These are phyloP conservation scores for Sclerotinia glacialis DNA, from an alignment of 2,329 filamentous ascomycete species.

Conservation along the genomic window DNA sequence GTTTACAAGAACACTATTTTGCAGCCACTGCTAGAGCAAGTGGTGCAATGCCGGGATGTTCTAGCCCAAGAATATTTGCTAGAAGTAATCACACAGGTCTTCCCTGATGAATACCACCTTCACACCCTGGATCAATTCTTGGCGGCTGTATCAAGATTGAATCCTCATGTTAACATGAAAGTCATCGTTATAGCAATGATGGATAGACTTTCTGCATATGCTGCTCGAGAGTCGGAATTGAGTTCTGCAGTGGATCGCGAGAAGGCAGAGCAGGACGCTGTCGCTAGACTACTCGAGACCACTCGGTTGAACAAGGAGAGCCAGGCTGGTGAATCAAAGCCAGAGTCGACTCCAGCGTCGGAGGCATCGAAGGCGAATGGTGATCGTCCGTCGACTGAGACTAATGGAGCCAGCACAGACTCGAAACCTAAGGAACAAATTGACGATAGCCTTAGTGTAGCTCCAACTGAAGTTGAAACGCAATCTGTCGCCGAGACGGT, in stretches of 20 bases:
- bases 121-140: constrained; percentile 95
- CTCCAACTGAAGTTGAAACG: constrained; percentile 40
- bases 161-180: constrained; percentile 97
- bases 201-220: constrained; percentile 92
- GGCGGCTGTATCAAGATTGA: constrained; percentile 85
- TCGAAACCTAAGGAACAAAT: constrained; percentile 41
- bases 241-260: constrained; percentile 68
- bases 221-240: constrained; percentile 78
- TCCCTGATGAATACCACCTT: constrained; percentile 96
- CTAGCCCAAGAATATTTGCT: constrained; percentile 95
- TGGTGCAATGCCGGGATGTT: constrained; percentile 96
- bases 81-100: constrained; percentile 98
- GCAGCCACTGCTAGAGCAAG: constrained; percentile 86
- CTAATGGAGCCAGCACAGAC: constrained; percentile 38
- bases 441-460: constrained; percentile 46
- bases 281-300: constrained; percentile 73
- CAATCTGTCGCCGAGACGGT: constrained; percentile 24
- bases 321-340: constrained; percentile 26
- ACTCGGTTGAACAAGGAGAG: constrained; percentile 64
- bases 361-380: constrained; percentile 36
- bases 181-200: constrained; percentile 96
- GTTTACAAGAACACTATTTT: constrained; percentile 90
- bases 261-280: constrained; percentile 80
- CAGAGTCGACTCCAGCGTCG: constrained; percentile 7
- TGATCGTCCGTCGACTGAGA: constrained; percentile 33